phyloP scores from a whole-genome alignment of 345 rosid species.

The Hibiscus mutabilis region DNA sequence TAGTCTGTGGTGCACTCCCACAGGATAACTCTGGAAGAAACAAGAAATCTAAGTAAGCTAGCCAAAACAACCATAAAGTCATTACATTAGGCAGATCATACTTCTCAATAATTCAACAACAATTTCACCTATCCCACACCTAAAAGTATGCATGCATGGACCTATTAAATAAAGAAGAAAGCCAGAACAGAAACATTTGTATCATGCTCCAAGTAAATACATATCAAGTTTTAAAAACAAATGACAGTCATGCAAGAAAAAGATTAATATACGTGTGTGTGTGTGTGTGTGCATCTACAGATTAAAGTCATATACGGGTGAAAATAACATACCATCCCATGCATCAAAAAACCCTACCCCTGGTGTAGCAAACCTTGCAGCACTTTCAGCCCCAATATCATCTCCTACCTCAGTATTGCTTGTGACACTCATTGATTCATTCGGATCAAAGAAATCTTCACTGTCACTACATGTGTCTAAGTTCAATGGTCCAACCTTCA shows the following conservation, averaged over 20 bases:
- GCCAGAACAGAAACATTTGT: neutral
- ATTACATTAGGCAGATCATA: neutral
- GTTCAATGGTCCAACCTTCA: constrained; percentile 19
- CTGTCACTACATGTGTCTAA: constrained; percentile 33
- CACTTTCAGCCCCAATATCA: constrained; percentile 31
- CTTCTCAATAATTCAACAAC: neutral
- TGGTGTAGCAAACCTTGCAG: constrained; percentile 30
- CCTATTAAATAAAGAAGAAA: neutral
- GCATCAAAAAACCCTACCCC: constrained; percentile 73
- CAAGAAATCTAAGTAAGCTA: neutral
- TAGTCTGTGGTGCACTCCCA: constrained; percentile 41
- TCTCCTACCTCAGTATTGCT: constrained; percentile 54
- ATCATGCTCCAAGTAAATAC: neutral
- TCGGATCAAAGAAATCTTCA: constrained; percentile 53
- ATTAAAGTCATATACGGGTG: neutral
- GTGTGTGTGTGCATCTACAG: neutral
- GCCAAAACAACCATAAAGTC: neutral
- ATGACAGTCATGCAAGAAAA: neutral
- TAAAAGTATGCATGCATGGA: neutral
- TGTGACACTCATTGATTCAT: constrained; percentile 47
- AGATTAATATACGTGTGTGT: neutral
- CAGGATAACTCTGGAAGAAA: constrained; percentile 51
- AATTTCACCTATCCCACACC: neutral
- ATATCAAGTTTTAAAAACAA: neutral
- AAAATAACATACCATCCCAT: constrained; percentile 56